These are phyloP conservation scores for Pinus taeda DNA, from an alignment of 75 land plant genomes.

Conservation along the genomic window DNA sequence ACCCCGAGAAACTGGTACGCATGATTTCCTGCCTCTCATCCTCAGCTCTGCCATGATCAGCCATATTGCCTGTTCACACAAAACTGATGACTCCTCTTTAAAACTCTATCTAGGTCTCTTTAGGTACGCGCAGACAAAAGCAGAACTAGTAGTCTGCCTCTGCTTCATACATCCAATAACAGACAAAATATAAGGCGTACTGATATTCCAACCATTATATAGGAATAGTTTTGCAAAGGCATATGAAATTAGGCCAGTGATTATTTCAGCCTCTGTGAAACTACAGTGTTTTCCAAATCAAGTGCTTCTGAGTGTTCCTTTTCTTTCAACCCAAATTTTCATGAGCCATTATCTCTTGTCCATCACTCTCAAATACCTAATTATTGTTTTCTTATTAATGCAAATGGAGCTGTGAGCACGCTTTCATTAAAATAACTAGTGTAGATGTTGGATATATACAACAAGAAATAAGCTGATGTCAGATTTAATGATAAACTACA, in stretches of 20 bases:
- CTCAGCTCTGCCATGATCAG: too few relatives aligned
- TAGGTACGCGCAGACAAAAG: too few relatives aligned
- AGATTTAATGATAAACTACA: too few relatives aligned
- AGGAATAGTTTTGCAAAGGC: neutral
- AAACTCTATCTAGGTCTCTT: too few relatives aligned
- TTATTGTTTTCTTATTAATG: too few relatives aligned
- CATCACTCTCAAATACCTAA: neutral
- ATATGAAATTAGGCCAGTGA: neutral
- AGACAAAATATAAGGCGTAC: neutral
- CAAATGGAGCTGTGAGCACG: too few relatives aligned
- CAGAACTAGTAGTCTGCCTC: neutral
- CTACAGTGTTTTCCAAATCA: neutral
- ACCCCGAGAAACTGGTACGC: constrained; percentile 40
- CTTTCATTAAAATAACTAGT: too few relatives aligned
- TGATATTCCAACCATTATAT: neutral
- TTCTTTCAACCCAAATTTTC: neutral
- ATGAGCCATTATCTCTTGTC: neutral
- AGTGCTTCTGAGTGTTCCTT: neutral
- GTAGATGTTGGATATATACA: too few relatives aligned
- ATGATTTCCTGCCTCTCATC: too few relatives aligned
- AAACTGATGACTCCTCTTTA: too few relatives aligned
- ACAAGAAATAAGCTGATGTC: too few relatives aligned
- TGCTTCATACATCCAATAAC: neutral
- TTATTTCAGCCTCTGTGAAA: neutral
- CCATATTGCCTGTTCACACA: too few relatives aligned